Evolutionary conservation across 371 early-diverging fungal genomes (phyloP).

Genomic region (Rhizopus sp.): DNA sequence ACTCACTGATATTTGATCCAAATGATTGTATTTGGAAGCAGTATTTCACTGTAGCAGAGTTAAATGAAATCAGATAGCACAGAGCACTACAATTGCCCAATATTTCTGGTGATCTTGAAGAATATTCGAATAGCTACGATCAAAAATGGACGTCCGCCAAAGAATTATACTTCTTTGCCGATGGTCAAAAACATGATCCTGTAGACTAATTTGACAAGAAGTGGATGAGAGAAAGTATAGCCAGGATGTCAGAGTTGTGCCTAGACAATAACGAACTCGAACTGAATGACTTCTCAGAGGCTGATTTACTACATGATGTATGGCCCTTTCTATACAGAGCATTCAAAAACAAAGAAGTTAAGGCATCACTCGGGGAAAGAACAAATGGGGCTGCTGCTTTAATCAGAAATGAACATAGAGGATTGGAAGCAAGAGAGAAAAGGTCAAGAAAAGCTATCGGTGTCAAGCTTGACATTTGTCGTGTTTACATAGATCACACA

Average conservation of each 20-base stretch:
- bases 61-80: slow-evolving; percentile 6
- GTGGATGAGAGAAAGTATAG: slow-evolving; percentile 6
- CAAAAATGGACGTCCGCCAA: too few relatives aligned
- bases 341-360: neutral
- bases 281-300: slow-evolving; percentile 8
- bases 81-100: too few relatives aligned
- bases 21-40: slow-evolving; percentile 1
- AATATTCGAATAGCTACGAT: too few relatives aligned
- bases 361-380: slow-evolving; percentile 6
- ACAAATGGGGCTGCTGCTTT: neutral
- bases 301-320: slow-evolving; percentile 6
- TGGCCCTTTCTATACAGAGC: slow-evolving; percentile 16
- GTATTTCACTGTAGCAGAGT: neutral
- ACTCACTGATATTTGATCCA: slow-evolving; percentile 7
- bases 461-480: slow-evolving; percentile 10
- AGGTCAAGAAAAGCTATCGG: slow-evolving; percentile 11
- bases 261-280: neutral
- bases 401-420: slow-evolving; percentile 1
- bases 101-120: too few relatives aligned
- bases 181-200: too few relatives aligned
- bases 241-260: slow-evolving; percentile 1
- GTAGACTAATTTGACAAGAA: slow-evolving; percentile 7
- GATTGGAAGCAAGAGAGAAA: slow-evolving; percentile 6
- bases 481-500: too few relatives aligned
- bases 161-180: too few relatives aligned